Base-by-base conservation (phyloP, 805 yeast species). In the Alloascoidea hylecoeti region DNA sequence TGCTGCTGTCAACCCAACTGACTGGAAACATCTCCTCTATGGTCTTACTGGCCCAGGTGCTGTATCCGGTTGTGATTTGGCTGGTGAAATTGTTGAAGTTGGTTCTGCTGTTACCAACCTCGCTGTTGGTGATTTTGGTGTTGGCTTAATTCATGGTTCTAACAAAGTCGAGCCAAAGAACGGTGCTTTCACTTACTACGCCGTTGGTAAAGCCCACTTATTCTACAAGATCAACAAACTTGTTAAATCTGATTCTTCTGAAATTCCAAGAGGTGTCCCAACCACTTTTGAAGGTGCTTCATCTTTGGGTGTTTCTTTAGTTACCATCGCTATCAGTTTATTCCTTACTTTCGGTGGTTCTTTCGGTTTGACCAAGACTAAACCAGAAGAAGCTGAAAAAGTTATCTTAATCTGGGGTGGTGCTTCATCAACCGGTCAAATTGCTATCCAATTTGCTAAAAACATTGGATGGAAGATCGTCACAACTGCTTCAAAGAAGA, bases 51-150 rank as follows among this genome's bases (percentile, higher is more conserved):
- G 28, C 49, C 50, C 13, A 23, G 30, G 30, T 9, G 9, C 30
- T 9, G 30, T 23, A 9, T 23, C 30, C 9, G 94, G 94, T 49
- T 94, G 82, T 62, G 94, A 82, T 62, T 92, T 89, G 63, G 88
- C 89, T 18, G 94, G 94, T 56, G 70, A 71, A 37, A 92, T 82
- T 46, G 92, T 81, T 42, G 88, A 78, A 43, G 66, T 70, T 52
- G 94, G 94, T 47, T 61, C 64, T 36, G 66, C 70, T 49, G 94
- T 83, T 41, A 62, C 56, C 40, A 77, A 77, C 57, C 78, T 81
- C 61, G 70, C 79, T 56, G 63, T 78, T 46, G 94, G 94, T 51
- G 94, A 83, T 58, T 65, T 60, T 41, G 94, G 88, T 33, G 94
- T 23, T 23, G 9, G 30, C 30, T 23, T 23, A 9, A n/a, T 23